A percentile compares a stretch with the other conserved stretches of the same genome.
These are phyloP conservation scores for Agrocybe praecox DNA, from an alignment of 768 basidiomycete genomes.

Conservation along the genomic window DNA sequence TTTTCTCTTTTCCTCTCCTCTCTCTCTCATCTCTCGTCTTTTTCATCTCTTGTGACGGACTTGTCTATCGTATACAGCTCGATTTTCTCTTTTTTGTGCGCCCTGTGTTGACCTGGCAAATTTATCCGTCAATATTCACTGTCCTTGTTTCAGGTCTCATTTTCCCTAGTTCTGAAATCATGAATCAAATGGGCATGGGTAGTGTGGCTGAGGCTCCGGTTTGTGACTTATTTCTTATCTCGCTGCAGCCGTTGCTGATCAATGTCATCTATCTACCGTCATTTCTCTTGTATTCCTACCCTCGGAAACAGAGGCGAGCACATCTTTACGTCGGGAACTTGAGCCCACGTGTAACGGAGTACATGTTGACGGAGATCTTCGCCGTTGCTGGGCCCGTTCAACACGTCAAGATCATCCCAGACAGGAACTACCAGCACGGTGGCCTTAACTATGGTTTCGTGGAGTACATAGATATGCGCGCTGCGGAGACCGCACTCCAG, in stretches of 20 bases:
- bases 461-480: slow-evolving; percentile 98
- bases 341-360: slow-evolving; percentile 96
- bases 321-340: slow-evolving; percentile 99
- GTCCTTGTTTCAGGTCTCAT: slow-evolving; percentile 44
- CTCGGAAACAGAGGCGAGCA: slow-evolving; percentile 70
- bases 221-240: slow-evolving; percentile 34
- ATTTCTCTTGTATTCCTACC: slow-evolving; percentile 22
- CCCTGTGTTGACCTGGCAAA: slow-evolving; percentile 21
- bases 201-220: slow-evolving; percentile 78
- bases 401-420: slow-evolving; percentile 99
- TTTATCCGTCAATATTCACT: slow-evolving; percentile 16
- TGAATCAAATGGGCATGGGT: slow-evolving; percentile 79
- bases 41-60: slow-evolving; percentile 60
- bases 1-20: slow-evolving; percentile 50
- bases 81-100: slow-evolving; percentile 58
- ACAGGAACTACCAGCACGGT: slow-evolving; percentile 98
- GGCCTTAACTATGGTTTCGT: slow-evolving; percentile 99
- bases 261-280: slow-evolving; percentile 20
- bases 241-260: slow-evolving; percentile 31
- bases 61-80: slow-evolving; percentile 54
- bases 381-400: slow-evolving; percentile 97
- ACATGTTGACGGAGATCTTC: slow-evolving; percentile 98
- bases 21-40: slow-evolving; percentile 44
- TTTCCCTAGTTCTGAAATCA: slow-evolving; percentile 60
- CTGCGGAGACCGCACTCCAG: slow-evolving; percentile 97